Conservation (phyloP, 148 eudicot genomes). For the Polygonum aviculare region DNA sequence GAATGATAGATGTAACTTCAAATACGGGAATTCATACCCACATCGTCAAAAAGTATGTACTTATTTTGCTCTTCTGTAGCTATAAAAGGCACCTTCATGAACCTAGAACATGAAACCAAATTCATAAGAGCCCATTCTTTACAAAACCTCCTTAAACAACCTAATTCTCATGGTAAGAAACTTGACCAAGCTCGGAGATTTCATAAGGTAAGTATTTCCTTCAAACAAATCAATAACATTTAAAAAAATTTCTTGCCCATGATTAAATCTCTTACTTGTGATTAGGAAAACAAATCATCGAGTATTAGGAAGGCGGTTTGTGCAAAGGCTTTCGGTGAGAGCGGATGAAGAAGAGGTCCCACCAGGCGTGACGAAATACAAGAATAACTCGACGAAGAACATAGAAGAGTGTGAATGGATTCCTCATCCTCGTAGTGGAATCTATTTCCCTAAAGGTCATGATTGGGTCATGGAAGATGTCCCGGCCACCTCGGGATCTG, state of each 20-base stretch:
- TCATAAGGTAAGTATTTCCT: background rate
- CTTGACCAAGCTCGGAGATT: background rate
- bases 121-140: background rate
- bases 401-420: conserved; percentile 27
- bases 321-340: background rate
- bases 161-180: background rate
- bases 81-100: background rate
- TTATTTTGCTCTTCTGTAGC: too few species aligned
- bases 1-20: background rate
- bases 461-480: conserved; percentile 52
- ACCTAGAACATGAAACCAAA: background rate
- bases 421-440: conserved; percentile 53
- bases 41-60: background rate
- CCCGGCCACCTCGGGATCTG: conserved; percentile 28
- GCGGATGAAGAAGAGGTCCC: background rate
- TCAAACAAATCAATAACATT: too few species aligned
- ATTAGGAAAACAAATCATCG: background rate
- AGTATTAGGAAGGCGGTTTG: background rate
- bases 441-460: conserved; percentile 52
- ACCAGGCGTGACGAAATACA: background rate
- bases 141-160: background rate
- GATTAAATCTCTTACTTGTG: too few species aligned
- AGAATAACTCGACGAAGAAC: background rate
- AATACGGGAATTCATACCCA: background rate
- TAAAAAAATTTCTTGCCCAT: too few species aligned